phyloP scores from a whole-genome alignment of 2,329 filamentous ascomycete species.

The Xylaria hypoxylon region DNA sequence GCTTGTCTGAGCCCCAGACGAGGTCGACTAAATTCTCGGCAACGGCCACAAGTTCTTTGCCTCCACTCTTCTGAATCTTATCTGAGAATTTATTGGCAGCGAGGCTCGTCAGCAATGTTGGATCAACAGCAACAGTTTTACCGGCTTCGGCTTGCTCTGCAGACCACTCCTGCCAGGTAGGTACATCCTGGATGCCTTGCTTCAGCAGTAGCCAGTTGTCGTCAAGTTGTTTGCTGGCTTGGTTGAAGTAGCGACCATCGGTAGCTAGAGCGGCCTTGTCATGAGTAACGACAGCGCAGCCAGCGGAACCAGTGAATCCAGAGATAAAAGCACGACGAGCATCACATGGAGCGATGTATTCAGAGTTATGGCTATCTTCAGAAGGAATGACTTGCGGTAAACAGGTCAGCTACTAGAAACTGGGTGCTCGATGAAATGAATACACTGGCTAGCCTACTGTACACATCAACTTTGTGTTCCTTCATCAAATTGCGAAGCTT shows the following conservation, averaged over 20 bases:
- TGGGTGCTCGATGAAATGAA: constrained; percentile 25
- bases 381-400: constrained; percentile 82
- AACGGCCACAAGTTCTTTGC: constrained; percentile 79
- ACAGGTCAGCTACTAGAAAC: constrained; percentile 41
- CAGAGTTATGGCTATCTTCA: constrained; percentile 96
- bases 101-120: constrained; percentile 80
- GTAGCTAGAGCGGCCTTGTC: constrained; percentile 92
- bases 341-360: constrained; percentile 98
- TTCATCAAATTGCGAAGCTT: constrained; percentile 88
- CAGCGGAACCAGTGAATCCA: constrained; percentile 94
- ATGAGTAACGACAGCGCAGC: constrained; percentile 87
- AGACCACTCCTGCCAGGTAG: constrained; percentile 97
- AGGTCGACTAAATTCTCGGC: constrained; percentile 88
- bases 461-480: constrained; percentile 87
- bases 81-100: constrained; percentile 78
- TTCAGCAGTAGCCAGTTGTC: constrained; percentile 92
- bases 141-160: constrained; percentile 87
- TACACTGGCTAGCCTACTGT: constrained; percentile 71
- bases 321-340: constrained; percentile 90
- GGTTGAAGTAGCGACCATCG: constrained; percentile 98
- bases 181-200: constrained; percentile 91
- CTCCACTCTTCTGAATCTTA: constrained; percentile 87
- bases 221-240: constrained; percentile 91
- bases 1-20: constrained; percentile 84
- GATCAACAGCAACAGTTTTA: constrained; percentile 91